phyloP scores from a whole-genome alignment of 2,329 filamentous ascomycete genomes.

The Sarocladium strictum region DNA sequence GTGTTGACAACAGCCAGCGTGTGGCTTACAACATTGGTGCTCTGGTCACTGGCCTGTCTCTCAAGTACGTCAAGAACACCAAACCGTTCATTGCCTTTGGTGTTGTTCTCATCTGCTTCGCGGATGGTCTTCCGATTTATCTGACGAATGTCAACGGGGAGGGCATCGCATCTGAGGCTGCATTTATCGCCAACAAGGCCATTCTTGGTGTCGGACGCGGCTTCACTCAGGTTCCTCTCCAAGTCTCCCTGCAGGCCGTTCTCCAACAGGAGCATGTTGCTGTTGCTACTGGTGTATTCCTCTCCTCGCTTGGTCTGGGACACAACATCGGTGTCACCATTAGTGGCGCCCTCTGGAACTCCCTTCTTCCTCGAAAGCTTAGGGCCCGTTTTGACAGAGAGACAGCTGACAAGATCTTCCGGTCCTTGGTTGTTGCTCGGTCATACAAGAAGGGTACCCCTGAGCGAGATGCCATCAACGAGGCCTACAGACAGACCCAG shows the following conservation, averaged over 20 bases:
- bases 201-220: constrained; percentile 28
- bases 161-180: constrained; percentile 23
- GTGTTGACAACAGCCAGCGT: constrained; percentile 27
- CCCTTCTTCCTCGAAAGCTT: constrained; percentile 21
- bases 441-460: constrained; percentile 17
- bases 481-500: constrained; percentile 21
- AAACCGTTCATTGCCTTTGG: constrained; percentile 26
- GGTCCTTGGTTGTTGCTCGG: constrained; percentile 19
- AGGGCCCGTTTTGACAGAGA: constrained; percentile 14
- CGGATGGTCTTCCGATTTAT: constrained; percentile 26
- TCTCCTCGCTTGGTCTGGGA: constrained; percentile 27
- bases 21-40: constrained; percentile 31
- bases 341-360: constrained; percentile 30
- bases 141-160: constrained; percentile 20
- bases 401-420: constrained; percentile 17
- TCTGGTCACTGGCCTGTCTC: constrained; percentile 26
- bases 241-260: constrained; percentile 28
- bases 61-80: constrained; percentile 29
- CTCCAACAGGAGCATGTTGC: constrained; percentile 28
- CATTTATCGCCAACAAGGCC: constrained; percentile 28
- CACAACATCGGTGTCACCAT: constrained; percentile 24
- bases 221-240: constrained; percentile 24
- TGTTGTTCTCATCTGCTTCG: constrained; percentile 27
- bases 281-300: constrained; percentile 29
- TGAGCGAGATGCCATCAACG: constrained; percentile 18